Conservation (phyloP, 2,329 filamentous ascomycete genomes). For the Aphanoascus verrucosus region DNA sequence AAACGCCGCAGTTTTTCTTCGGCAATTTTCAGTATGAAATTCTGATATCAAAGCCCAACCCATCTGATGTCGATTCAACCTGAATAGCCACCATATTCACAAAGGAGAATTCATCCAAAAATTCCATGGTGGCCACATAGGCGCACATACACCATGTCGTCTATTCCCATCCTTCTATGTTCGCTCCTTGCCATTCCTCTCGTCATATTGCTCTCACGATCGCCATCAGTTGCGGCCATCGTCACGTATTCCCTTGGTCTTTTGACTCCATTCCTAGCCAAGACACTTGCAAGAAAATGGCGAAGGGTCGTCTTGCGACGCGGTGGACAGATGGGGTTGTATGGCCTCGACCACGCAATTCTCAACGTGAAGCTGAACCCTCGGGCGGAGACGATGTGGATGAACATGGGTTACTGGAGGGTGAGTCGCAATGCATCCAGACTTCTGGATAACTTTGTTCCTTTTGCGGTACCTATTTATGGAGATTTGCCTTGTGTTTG, state of each 20-base stretch:
- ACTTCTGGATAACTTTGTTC: neutral
- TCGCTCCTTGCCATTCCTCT: neutral
- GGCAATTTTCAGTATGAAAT: no score
- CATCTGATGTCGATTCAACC: no score
- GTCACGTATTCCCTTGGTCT: neutral
- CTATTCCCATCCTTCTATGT: neutral
- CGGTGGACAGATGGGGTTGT: slow-evolving; percentile 20
- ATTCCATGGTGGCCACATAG: neutral
- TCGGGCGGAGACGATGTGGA: slow-evolving; percentile 47
- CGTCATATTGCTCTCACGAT: neutral
- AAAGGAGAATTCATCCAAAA: no score
- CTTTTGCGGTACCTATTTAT: neutral
- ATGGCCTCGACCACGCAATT: slow-evolving; percentile 47
- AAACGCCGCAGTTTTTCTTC: no score
- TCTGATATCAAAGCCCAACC: no score
- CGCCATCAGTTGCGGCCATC: neutral
- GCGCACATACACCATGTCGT: neutral
- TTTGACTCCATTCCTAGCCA: neutral
- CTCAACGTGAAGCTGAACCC: slow-evolving; percentile 39
- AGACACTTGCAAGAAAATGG: neutral
- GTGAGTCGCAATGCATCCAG: slow-evolving; percentile 18
- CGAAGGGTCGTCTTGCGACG: neutral
- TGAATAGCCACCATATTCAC: no score
- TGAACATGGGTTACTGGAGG: slow-evolving; percentile 54
- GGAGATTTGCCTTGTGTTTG: neutral